Evolutionary conservation across 106 monocot species (phyloP), one percentile per base, ranked within the genome.

Genomic region (Posidonia australis): DNA sequence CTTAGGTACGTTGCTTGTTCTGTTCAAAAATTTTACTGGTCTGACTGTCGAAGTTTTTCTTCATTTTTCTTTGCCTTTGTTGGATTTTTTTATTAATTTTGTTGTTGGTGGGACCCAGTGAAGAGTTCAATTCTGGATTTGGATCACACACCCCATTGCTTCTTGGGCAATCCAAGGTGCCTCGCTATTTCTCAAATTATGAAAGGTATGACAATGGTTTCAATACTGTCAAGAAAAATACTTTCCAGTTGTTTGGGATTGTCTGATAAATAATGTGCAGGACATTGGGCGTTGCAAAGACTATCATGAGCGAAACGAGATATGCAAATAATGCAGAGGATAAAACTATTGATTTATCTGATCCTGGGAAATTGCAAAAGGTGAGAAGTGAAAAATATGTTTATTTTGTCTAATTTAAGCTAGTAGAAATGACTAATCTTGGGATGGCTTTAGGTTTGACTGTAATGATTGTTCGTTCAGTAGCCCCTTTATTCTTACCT

Each of bases 91-190:
- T 36, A 36, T 36, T 7, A 36, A 36, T n/a, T n/a, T n/a, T n/a
- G n/a, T n/a, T 44, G 17, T 20, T 64, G 44, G 22, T 74, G 45
- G 27, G 19, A 20, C 31, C 22, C 72, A 89, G 89, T 80, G 94
- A 90, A 72, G 86, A 84, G 62, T 86, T 86, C 67, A 84, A 90
- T 81, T 75, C 86, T 77, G 86, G 86, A 60, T 89, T 89, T 86
- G 89, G 94, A 58, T 90, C 89, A 54, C 94, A 94, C 70, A 94
- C 86, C 19, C 86, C 86, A 22, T 77, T 94, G 82, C 77, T 93
- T 73, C 83, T 86, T 74, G 93, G 93, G 43, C 94, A 94, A 76
- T 81, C 89, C 57, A 93, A 86, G 82, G 83, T 89, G 24, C 78
- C 86, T 57, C 94, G 94, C 67, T 86, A 94, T 73, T 94, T 78